A percentile compares a stretch with the other conserved stretches of the same genome.
phyloP scores from a whole-genome alignment of 2,329 filamentous ascomycete species.

The Cladophialophora yegresii region DNA sequence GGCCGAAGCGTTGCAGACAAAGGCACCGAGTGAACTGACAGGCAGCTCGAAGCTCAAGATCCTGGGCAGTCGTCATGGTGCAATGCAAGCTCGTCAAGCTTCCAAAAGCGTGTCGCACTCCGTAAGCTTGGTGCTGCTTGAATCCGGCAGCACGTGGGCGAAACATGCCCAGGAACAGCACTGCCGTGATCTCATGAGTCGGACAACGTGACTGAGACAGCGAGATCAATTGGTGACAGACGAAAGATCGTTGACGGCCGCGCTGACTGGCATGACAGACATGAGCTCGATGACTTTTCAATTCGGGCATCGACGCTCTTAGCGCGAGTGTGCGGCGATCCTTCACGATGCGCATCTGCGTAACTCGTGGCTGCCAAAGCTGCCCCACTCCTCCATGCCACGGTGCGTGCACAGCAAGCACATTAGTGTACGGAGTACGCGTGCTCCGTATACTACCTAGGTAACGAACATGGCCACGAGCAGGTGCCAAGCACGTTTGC shows the following conservation, averaged over 20 bases:
- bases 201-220: neutral
- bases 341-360: neutral
- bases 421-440: too few species aligned
- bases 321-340: neutral
- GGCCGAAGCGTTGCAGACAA: neutral
- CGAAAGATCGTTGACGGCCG: neutral
- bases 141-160: neutral
- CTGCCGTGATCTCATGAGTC: neutral
- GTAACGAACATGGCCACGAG: neutral
- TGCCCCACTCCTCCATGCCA: neutral
- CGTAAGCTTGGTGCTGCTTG: conserved; percentile 2
- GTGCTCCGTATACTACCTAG: neutral
- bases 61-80: conserved; percentile 1
- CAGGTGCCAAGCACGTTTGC: neutral
- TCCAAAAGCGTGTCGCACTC: neutral
- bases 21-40: neutral
- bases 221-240: neutral
- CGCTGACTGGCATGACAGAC: too few species aligned
- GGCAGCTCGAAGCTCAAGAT: neutral
- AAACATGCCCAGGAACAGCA: neutral
- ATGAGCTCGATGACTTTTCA: neutral
- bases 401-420: neutral
- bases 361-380: neutral
- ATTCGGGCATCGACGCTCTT: neutral
- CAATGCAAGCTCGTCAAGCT: conserved; percentile 1